Base-by-base conservation (phyloP, 805 yeast species). In the Maudiozyma serrabonitensis region DNA sequence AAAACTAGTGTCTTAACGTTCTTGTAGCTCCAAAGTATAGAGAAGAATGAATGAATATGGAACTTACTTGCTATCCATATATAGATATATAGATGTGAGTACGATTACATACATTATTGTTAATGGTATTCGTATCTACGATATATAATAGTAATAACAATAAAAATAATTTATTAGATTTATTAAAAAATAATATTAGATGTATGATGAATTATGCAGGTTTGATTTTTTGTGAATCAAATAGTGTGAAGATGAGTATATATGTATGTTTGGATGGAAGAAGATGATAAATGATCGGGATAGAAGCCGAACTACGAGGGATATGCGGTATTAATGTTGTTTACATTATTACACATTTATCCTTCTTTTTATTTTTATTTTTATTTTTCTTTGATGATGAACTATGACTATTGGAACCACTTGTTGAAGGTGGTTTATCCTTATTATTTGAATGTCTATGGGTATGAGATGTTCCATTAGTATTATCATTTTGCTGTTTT, bases 281-380 rank as follows among this genome's bases (percentile, higher is more conserved):
- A 6, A 28, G 32, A 28, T 28, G 32, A 28, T 28, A 11, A 11
- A 28, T 28, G 32, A 28, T 21, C 3, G 23, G 23, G 23, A 21
- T 21, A 21, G 23, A 21, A 21, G 23, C 5, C n/a, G 35, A 32
- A 32, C 35, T 32, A 6, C 6, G n/a, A 13, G 13, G 35, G 13
- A 32, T 5, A 32, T 8, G 35, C 6, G n/a, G 13, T 32, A n/a
- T 21, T 21, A 21, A 21, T 21, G 23, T 21, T 21, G 4, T 21
- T 52, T 52, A 60, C 51, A 60, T 46, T 43, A 61, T 59, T 31
- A 54, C 54, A 52, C 64, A 61, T 31, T 55, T 57, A 34, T 56
- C 49, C 25, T 38, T 38, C 23, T 38, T 43, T 52, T 56, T 48
- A 52, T 61, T 49, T 52, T 57, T 50, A 52, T 61, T 49, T 52